Base-by-base conservation (phyloP, 345 rosid species). In the Citrus trifoliata region DNA sequence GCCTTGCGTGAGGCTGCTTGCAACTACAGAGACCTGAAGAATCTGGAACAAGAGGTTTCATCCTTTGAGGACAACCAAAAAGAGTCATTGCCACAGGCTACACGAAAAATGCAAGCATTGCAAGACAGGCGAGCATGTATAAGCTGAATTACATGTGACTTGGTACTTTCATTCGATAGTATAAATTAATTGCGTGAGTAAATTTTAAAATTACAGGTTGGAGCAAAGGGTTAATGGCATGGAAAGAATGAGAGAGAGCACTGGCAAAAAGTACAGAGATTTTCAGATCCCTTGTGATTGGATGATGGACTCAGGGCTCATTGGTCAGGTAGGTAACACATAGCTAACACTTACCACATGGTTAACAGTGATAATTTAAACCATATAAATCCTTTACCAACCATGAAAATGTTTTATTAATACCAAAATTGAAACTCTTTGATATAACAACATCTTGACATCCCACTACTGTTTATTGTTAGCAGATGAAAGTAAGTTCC, bases 121-220 rank as follows among this genome's bases (percentile, higher is more conserved):
- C 98, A 93, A 89, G 97, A 93, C 92, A 93, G 99, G 99, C 95
- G 92, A 93, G 95, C 85, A 92, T 88, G 97, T 90, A 87, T 73
- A 86, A 80, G 72, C 81, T 78, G 65, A 74, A 78, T 78, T 76
- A 70, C 77, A 18, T 67, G 74, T 74, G 67, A 80, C 70, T 61
- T 82, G 42, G 6, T 68, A 71, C 35, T 62, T 30, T 65, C 61
- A 76, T 40, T 66, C 24, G 56, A 72, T 61, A 1, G 68, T 63
- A 35, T 8, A n/a, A 73, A 59, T 81, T 86, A 86, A 82, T 48
- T 66, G 71, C 82, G 67, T 73, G 61, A 67, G 71, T 32, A 60
- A 82, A 69, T 38, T 71, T 63, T 6, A 38, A 78, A 73, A 79
- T 82, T 82, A 18, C 92, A 95, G 99, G 91, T 77, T 95, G 86